Evolutionary conservation across 495 filamentous ascomycete species (phyloP).

Genomic region (Astrocystis sublimbata): DNA sequence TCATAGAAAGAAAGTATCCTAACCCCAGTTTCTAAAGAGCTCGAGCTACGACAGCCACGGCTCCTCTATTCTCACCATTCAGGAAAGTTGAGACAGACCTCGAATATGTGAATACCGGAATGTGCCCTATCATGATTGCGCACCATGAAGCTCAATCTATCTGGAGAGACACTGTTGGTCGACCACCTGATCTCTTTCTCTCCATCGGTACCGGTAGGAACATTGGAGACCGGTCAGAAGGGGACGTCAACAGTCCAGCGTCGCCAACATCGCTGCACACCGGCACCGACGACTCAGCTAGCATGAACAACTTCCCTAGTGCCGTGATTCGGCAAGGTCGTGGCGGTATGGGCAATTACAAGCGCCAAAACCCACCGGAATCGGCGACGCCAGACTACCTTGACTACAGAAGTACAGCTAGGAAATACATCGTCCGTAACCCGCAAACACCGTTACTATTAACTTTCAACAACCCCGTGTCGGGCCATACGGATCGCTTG

Average conservation of each 20-base stretch:
- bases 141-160: conserved; percentile 49
- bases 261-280: conserved; percentile 24
- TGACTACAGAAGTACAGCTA: not conserved
- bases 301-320: conserved; percentile 12
- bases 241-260: conserved; percentile 16
- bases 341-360: conserved; percentile 30
- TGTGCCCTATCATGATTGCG: conserved; percentile 50
- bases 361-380: conserved; percentile 21
- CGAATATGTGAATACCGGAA: conserved; percentile 48
- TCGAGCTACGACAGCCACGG: conserved; percentile 52
- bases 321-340: conserved; percentile 31
- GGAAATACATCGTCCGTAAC: conserved; percentile 30
- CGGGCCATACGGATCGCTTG: conserved; percentile 27
- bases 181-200: conserved; percentile 49
- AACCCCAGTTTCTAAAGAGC: conserved; percentile 26
- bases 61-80: conserved; percentile 51
- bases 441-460: conserved; percentile 29
- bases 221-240: conserved; percentile 24
- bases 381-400: not conserved
- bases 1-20: conserved; percentile 14
- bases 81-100: conserved; percentile 36
- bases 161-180: conserved; percentile 42
- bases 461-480: conserved; percentile 31
- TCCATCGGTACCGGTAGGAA: conserved; percentile 47
- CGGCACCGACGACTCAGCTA: conserved; percentile 27